These are phyloP conservation scores for Saturnispora quitensis DNA, from an alignment of 805 yeast species.

Conservation along the genomic window DNA sequence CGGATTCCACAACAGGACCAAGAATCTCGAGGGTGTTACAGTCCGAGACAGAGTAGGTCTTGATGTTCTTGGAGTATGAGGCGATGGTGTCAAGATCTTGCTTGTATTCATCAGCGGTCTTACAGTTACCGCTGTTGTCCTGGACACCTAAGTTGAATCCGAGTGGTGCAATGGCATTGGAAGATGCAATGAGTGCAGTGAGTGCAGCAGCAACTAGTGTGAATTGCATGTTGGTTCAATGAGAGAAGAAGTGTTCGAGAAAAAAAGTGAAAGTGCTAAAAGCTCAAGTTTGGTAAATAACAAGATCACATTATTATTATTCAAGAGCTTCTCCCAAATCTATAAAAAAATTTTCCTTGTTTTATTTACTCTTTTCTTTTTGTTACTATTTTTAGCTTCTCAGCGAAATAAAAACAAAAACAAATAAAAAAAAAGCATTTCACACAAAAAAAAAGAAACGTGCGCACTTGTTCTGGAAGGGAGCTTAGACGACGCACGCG, in stretches of 20 bases:
- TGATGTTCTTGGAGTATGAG: slow-evolving; percentile 53
- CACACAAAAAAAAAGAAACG: not conserved
- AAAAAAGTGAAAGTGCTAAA: not conserved
- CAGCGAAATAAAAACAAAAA: not conserved
- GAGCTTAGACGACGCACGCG: not conserved
- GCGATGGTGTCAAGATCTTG: slow-evolving; percentile 55
- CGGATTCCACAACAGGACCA: slow-evolving; percentile 78
- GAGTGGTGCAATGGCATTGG: slow-evolving; percentile 28
- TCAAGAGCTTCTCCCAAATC: not conserved
- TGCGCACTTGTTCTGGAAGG: not conserved
- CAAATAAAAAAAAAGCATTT: not conserved
- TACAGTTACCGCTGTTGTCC: slow-evolving; percentile 68
- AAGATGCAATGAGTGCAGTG: slow-evolving; percentile 15
- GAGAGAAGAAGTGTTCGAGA: not conserved
- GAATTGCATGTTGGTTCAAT: slow-evolving; percentile 13
- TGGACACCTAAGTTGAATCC: slow-evolving; percentile 86
- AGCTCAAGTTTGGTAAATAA: not conserved
- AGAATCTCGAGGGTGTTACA: slow-evolving; percentile 80
- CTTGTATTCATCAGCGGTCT: slow-evolving; percentile 59
- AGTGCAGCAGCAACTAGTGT: slow-evolving; percentile 18
- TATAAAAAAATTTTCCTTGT: slow-evolving; percentile 1
- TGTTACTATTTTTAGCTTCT: not conserved
- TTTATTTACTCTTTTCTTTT: not conserved
- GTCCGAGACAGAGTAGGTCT: slow-evolving; percentile 88
- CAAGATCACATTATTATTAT: not conserved